Evolutionary conservation across 2,329 filamentous ascomycete genomes (phyloP).

Genomic region (Cercospora janseana): DNA sequence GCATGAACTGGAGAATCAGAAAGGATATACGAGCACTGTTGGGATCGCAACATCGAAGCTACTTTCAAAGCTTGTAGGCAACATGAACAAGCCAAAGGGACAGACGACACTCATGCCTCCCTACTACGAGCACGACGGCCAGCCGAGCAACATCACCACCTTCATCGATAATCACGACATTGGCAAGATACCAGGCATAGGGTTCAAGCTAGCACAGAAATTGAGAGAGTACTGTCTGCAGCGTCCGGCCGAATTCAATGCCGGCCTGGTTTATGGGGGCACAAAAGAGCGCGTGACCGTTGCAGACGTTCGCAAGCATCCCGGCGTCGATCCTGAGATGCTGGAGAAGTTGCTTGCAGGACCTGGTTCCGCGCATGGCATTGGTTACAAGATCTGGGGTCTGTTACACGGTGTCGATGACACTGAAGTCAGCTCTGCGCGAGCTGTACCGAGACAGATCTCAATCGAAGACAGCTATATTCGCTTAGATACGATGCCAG

Average conservation of each 20-base stretch:
- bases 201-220: constrained; percentile 70
- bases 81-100: constrained; percentile 77
- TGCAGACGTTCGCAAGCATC: constrained; percentile 60
- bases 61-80: constrained; percentile 80
- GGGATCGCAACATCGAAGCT: constrained; percentile 87
- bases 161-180: constrained; percentile 79
- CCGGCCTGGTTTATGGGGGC: constrained; percentile 49
- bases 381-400: constrained; percentile 71
- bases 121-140: background rate
- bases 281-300: constrained; percentile 62
- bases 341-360: constrained; percentile 70
- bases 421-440: constrained; percentile 68
- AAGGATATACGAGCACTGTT: constrained; percentile 82
- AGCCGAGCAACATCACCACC: constrained; percentile 53
- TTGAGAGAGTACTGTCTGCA: constrained; percentile 62
- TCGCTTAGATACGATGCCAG: constrained; percentile 62
- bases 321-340: constrained; percentile 60
- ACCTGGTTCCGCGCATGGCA: constrained; percentile 67
- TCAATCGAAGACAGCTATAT: constrained; percentile 92
- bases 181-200: constrained; percentile 80
- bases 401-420: constrained; percentile 79
- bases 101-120: constrained; percentile 81
- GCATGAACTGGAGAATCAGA: constrained; percentile 67
- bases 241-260: constrained; percentile 44
- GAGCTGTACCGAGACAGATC: constrained; percentile 77